Evolutionary conservation across 2,329 filamentous ascomycete species (phyloP), one percentile per base, ranked within the genome.

Genomic region (Aspergillus bombycis): DNA sequence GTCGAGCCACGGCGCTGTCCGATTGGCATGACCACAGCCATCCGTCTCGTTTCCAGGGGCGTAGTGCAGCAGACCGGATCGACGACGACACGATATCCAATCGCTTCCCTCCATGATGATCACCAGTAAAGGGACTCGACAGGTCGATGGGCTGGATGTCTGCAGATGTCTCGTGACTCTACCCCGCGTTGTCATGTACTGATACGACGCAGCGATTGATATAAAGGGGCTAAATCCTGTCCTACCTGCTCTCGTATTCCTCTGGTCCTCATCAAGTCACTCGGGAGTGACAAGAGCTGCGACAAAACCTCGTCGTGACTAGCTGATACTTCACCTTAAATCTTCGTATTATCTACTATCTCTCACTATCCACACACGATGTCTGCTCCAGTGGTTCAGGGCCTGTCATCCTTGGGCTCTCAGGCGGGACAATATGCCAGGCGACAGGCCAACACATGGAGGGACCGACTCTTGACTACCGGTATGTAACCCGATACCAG

Each of bases 361-460:
- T 36, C 48, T 45, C 57, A 32, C 26, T 46, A 58, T 57, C 38
- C 3, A 41, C 38, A 30, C 38, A 69, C 58, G n/a, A 71, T 71
- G 69, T 71, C 68, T 8, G 60, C 69, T 61, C 67, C 65, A 14
- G 60, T 68, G n/a, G 34, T 70, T 10, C 69, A 71, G 57, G 63
- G 58, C 58, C 50, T 71, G 19, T 66, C 67, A n/a, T 62, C 65
- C 23, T n/a, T 68, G 41, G 59, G 60, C 59, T 68, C 67, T 19
- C 63, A 66, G 23, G 61, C 63, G 2, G 65, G 67, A 19, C 65
- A 63, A 4, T 68, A 63, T 41, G 64, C 66, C 26, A 60, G 69
- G 55, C 65, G 66, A 32, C 67, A 70, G 43, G 55, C 67, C 30
- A 65, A 61, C 2, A 65, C 64, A 32, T 59, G 67, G 57, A 56